These are phyloP conservation scores for Stephania japonica DNA, from an alignment of 164 flowering plant species.

Conservation along the genomic window DNA sequence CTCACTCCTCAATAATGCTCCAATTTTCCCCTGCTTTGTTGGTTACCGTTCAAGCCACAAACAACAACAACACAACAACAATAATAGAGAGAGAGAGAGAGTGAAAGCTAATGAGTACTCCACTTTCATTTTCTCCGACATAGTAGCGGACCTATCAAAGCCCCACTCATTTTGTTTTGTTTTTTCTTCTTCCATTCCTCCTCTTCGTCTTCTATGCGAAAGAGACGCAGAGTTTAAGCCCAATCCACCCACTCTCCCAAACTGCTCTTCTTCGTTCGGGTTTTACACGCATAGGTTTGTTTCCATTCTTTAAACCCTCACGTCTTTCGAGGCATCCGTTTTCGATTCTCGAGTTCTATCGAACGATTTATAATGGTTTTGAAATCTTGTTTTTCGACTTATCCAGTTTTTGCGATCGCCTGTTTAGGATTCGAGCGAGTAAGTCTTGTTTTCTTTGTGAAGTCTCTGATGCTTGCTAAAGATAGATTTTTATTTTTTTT, in stretches of 20 bases:
- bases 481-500: not conserved
- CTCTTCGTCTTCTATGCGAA: not conserved
- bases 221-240: not conserved
- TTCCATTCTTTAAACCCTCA: not conserved
- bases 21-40: not conserved
- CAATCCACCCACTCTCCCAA: not conserved
- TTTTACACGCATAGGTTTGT: not conserved
- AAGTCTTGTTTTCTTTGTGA: too few species aligned
- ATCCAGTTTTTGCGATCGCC: too few species aligned
- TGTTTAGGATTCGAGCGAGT: too few species aligned
- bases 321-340: too few species aligned
- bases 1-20: not conserved
- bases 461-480: too few species aligned
- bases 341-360: too few species aligned
- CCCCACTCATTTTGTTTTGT: not conserved
- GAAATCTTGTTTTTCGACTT: too few species aligned
- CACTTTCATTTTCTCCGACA: not conserved
- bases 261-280: not conserved
- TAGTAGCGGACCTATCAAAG: constrained; percentile 6
- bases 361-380: too few species aligned
- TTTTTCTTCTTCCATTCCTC: not conserved
- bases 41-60: not conserved
- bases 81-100: too few species aligned
- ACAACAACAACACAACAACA: not conserved
- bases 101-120: not conserved